A percentile compares a stretch with the other conserved stretches of the same genome.
These are phyloP conservation scores for Vigna nakashimae DNA, from an alignment of 306 rosid species.

Conservation along the genomic window DNA sequence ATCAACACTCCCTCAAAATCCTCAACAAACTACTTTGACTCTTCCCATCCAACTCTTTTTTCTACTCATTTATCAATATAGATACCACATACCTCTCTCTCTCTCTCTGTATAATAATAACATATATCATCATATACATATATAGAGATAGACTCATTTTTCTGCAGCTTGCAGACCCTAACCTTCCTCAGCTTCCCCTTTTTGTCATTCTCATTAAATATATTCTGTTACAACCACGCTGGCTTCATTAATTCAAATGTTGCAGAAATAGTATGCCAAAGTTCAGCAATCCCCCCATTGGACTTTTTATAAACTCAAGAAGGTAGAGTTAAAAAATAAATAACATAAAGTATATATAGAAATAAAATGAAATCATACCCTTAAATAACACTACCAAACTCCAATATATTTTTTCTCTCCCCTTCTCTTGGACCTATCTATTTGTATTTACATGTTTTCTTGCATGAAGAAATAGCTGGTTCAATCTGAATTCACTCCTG, in stretches of 20 bases:
- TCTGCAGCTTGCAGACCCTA: constrained; percentile 23
- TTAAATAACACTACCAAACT: background rate
- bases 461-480: constrained; percentile 8
- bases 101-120: background rate
- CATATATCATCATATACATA: background rate
- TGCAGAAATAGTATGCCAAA: constrained; percentile 35
- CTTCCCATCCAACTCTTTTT: constrained; percentile 45
- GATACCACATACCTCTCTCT: background rate
- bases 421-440: background rate
- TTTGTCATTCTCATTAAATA: constrained; percentile 50
- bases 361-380: background rate
- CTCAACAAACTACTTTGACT: constrained; percentile 75
- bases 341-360: background rate
- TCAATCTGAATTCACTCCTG: background rate
- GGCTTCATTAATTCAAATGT: constrained; percentile 44
- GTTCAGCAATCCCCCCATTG: background rate
- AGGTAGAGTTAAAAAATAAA: background rate
- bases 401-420: background rate
- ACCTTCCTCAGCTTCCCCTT: constrained; percentile 35
- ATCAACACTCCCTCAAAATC: constrained; percentile 48
- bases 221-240: constrained; percentile 48
- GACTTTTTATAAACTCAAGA: constrained; percentile 36
- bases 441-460: constrained; percentile 25
- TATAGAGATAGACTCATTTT: constrained; percentile 19
- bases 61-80: background rate